These are phyloP conservation scores for Pleomassaria siparia DNA, from an alignment of 2,329 filamentous ascomycete genomes.

Conservation along the genomic window DNA sequence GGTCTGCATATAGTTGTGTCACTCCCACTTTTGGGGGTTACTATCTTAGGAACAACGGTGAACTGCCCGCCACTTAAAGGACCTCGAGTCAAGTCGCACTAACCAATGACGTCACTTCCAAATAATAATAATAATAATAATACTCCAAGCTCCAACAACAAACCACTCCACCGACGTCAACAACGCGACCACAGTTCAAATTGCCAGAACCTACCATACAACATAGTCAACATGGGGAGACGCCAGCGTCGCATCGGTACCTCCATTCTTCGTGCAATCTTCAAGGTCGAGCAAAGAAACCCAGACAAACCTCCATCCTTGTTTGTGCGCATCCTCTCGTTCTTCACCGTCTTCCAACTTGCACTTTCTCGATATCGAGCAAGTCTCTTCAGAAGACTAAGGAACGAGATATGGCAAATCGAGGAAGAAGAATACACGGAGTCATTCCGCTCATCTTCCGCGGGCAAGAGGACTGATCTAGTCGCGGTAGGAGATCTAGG, in stretches of 20 bases:
- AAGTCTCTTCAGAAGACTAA: slow-evolving; percentile 54
- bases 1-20: too few species aligned
- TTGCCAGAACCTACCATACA: background rate
- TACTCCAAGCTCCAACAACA: background rate
- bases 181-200: too few species aligned
- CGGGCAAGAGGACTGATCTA: slow-evolving; percentile 47
- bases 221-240: slow-evolving; percentile 32
- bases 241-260: slow-evolving; percentile 40
- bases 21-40: too few species aligned
- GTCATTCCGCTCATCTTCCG: slow-evolving; percentile 52
- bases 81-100: too few species aligned
- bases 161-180: background rate
- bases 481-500: slow-evolving; percentile 68
- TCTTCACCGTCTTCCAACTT: slow-evolving; percentile 58
- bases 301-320: slow-evolving; percentile 27
- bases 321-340: slow-evolving; percentile 51
- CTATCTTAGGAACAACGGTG: too few species aligned
- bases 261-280: slow-evolving; percentile 42
- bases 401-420: slow-evolving; percentile 56
- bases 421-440: slow-evolving; percentile 57
- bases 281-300: slow-evolving; percentile 24
- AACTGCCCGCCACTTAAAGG: too few species aligned
- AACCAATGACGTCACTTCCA: background rate
- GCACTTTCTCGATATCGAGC: slow-evolving; percentile 51
- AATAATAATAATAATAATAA: too few species aligned